A percentile compares a stretch with the other conserved stretches of the same genome.
Evolutionary conservation across 1,284 basidiomycete genomes (phyloP).

Genomic region (Moesziomyces antarcticus): DNA sequence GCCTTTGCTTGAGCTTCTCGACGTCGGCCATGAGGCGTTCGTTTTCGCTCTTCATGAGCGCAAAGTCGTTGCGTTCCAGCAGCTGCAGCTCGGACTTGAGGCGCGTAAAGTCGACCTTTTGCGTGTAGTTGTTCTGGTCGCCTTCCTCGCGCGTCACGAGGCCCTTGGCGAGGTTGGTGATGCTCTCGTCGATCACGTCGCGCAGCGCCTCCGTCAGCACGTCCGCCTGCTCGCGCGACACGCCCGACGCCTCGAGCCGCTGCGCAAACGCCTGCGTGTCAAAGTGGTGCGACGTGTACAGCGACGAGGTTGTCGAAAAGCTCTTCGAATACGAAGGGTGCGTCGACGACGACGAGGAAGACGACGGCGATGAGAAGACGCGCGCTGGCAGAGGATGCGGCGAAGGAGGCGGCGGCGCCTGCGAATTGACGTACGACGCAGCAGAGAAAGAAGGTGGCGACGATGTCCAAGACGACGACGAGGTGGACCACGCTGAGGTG

Average conservation of each 20-base stretch:
- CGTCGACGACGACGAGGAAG: slow-evolving; percentile 15
- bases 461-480: slow-evolving; percentile 30
- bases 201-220: slow-evolving; percentile 60
- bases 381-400: slow-evolving; percentile 33
- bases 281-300: slow-evolving; percentile 53
- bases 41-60: slow-evolving; percentile 94
- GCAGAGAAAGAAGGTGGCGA: slow-evolving; percentile 6
- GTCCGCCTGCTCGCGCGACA: slow-evolving; percentile 63
- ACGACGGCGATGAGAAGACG: slow-evolving; percentile 15
- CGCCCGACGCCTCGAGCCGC: slow-evolving; percentile 63
- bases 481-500: slow-evolving; percentile 25
- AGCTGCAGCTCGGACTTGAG: slow-evolving; percentile 96
- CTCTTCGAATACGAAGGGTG: slow-evolving; percentile 24
- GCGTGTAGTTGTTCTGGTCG: slow-evolving; percentile 63
- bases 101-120: slow-evolving; percentile 89
- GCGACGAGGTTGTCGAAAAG: slow-evolving; percentile 43
- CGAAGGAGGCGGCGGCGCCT: slow-evolving; percentile 5
- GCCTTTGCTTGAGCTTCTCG: slow-evolving; percentile 92
- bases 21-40: slow-evolving; percentile 90
- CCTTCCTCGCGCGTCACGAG: slow-evolving; percentile 65
- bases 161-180: slow-evolving; percentile 59
- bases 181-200: slow-evolving; percentile 66
- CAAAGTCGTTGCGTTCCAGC: slow-evolving; percentile 96
- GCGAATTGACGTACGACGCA: background rate
- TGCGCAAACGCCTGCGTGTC: slow-evolving; percentile 65